Conservation (phyloP, 495 filamentous ascomycete species). For the Collariella sp. region DNA sequence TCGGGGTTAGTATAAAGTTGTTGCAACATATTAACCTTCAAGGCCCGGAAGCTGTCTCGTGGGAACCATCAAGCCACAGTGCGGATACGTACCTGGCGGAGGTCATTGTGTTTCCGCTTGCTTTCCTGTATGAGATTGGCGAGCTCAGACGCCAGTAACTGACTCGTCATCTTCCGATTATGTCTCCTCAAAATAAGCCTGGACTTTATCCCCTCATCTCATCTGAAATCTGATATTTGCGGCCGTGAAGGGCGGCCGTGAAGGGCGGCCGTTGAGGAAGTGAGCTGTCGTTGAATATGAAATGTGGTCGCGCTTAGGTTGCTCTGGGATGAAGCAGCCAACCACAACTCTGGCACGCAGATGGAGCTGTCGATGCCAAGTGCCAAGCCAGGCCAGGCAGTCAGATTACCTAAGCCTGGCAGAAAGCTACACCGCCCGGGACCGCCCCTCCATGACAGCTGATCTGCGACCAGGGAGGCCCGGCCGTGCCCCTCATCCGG, state of each 20-base stretch:
- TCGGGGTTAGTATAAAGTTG: neutral
- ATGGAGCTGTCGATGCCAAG: neutral
- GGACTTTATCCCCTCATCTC: neutral
- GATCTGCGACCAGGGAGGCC: slow-evolving; percentile 8
- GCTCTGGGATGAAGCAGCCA: too few relatives aligned
- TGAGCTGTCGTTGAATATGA: too few relatives aligned
- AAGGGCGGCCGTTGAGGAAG: too few relatives aligned
- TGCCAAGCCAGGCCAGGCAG: neutral
- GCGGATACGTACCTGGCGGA: slow-evolving; percentile 59
- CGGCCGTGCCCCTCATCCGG: slow-evolving; percentile 3
- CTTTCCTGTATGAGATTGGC: slow-evolving; percentile 90
- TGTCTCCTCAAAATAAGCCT: slow-evolving; percentile 1
- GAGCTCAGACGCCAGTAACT: slow-evolving; percentile 83
- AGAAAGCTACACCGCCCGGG: slow-evolving; percentile 16
- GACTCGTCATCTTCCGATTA: slow-evolving; percentile 77
- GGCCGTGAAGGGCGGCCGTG: too few relatives aligned
- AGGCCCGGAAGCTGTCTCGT: neutral
- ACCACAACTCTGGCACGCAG: too few relatives aligned
- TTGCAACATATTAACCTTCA: neutral
- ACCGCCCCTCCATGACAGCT: slow-evolving; percentile 13
- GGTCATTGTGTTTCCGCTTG: slow-evolving; percentile 81
- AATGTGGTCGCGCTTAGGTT: too few relatives aligned
- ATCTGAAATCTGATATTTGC: too few relatives aligned
- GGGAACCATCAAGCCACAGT: neutral
- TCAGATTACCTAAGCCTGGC: slow-evolving; percentile 23